phyloP scores from a whole-genome alignment of 2,329 filamentous ascomycete genomes.

The Iodosphaeria phyllophila region DNA sequence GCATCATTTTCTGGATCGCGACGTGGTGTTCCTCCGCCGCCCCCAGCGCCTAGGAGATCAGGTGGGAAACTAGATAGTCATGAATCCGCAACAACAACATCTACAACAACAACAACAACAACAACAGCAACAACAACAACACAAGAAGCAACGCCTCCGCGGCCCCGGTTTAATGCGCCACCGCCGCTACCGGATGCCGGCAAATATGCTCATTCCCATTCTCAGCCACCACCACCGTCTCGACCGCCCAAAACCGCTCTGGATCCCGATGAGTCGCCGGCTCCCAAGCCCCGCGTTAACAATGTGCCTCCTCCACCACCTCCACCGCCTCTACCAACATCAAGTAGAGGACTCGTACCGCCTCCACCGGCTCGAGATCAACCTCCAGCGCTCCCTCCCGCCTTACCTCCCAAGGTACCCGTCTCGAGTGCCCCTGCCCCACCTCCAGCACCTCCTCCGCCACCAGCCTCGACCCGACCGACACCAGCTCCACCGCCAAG shows the following conservation, averaged over 20 bases:
- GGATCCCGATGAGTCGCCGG: slow-evolving; percentile 51
- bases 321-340: too few relatives aligned
- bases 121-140: slow-evolving; percentile 36
- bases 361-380: slow-evolving; percentile 43
- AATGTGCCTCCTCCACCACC: slow-evolving; percentile 56
- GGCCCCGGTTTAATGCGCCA: slow-evolving; percentile 62
- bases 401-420: slow-evolving; percentile 29
- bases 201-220: slow-evolving; percentile 49
- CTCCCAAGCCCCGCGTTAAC: slow-evolving; percentile 39
- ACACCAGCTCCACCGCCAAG: slow-evolving; percentile 29
- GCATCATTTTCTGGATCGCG: slow-evolving; percentile 17
- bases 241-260: slow-evolving; percentile 52
- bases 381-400: slow-evolving; percentile 18
- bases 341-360: slow-evolving; percentile 50
- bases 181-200: slow-evolving; percentile 82
- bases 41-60: slow-evolving; percentile 41
- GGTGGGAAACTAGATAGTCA: slow-evolving; percentile 27
- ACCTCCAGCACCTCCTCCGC: slow-evolving; percentile 30
- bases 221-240: slow-evolving; percentile 49
- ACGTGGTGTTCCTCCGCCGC: slow-evolving; percentile 30
- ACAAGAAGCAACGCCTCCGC: slow-evolving; percentile 51
- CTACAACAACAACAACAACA: slow-evolving; percentile 49
- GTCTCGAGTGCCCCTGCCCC: slow-evolving; percentile 24
- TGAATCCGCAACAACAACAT: slow-evolving; percentile 32
- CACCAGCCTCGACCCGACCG: slow-evolving; percentile 26